These are phyloP conservation scores for Ceratocystis destructans DNA, from an alignment of 2,329 filamentous ascomycete species.

Conservation along the genomic window DNA sequence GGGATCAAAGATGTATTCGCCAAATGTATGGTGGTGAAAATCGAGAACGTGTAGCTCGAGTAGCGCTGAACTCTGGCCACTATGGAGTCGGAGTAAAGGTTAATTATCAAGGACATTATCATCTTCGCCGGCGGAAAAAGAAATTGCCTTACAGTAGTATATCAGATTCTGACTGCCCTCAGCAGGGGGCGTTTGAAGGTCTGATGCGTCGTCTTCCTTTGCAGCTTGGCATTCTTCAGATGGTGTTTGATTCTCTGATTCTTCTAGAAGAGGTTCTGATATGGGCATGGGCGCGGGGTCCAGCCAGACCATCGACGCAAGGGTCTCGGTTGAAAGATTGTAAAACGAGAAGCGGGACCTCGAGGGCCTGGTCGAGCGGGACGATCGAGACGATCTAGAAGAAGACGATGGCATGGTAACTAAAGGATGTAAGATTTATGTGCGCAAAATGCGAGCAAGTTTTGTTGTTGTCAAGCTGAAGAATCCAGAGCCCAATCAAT, in stretches of 20 bases:
- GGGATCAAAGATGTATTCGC: slow-evolving; percentile 73
- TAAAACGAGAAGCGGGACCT: slow-evolving; percentile 16
- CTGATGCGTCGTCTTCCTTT: slow-evolving; percentile 28
- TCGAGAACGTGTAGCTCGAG: slow-evolving; percentile 69
- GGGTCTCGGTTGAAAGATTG: slow-evolving; percentile 15
- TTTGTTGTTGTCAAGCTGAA: not conserved
- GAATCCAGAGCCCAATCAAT: too few relatives aligned
- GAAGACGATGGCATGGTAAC: slow-evolving; percentile 6
- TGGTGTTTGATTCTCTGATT: slow-evolving; percentile 32
- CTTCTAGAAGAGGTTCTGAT: slow-evolving; percentile 36
- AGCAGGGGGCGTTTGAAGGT: slow-evolving; percentile 43
- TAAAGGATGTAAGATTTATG: too few relatives aligned
- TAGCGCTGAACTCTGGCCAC: slow-evolving; percentile 72
- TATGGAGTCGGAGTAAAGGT: slow-evolving; percentile 25
- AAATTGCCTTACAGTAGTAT: slow-evolving; percentile 51
- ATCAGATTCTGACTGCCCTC: slow-evolving; percentile 28
- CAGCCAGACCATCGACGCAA: slow-evolving; percentile 53
- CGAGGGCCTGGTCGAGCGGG: slow-evolving; percentile 8
- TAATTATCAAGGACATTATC: not conserved
- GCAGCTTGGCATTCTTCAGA: slow-evolving; percentile 28
- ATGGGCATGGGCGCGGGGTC: slow-evolving; percentile 80
- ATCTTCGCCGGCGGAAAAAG: too few relatives aligned
- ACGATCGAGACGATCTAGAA: slow-evolving; percentile 11
- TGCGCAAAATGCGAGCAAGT: not conserved
- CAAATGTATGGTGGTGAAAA: slow-evolving; percentile 65